Base-by-base conservation (phyloP, 164 flowering plant genomes). In the Hamamelis virginiana region DNA sequence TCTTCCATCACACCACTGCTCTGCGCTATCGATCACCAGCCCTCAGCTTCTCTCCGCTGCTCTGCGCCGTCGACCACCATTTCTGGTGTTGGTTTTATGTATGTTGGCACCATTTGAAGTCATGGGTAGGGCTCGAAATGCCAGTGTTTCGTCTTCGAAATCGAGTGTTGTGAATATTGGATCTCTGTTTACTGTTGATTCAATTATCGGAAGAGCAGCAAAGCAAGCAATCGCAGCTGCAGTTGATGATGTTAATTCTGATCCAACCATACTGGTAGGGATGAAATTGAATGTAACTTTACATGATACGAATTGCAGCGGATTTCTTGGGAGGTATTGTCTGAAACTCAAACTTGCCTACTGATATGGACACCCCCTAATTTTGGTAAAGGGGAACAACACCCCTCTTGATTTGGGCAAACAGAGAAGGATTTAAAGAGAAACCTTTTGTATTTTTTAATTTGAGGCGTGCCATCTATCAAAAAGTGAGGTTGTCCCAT, bases 261-360 rank as follows among this genome's bases (percentile, higher is more conserved):
- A 90, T 74, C 51, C 86, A 0, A 80, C 53, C 68, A 64, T 91
- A 69, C 91, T 93, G 50, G 38, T 71, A 0, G 86, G 86, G 23
- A 86, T 79, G 0, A 74, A 64, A 57, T 61, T 93, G 76, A 80
- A 86, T 1, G 19, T 88, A 21, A 26, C 76, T 45, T 28, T 74
- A 5, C 84, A 79, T 45, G 90, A 91, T 63, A 83, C 91, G 5
- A 84, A 86, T 67, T 91, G 96, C 84, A 91, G 87, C 52, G 94
- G 86, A 46, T 93, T 93, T 77, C 45, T 83, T 43, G 94, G 94
- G 80, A 86, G 97, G 97, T 92, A 86, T 51, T 50, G 6, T 57
- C 26, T 52, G 22, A 16, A 41, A 22, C 48, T 53, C 13, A 48
- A 38, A 48, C 8, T 11, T 43, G 58, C 26, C 23, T 10, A 55